Evolutionary conservation across 441 rosid species (phyloP), one percentile per base, ranked within the genome.

Genomic region (Geranium incanum): DNA sequence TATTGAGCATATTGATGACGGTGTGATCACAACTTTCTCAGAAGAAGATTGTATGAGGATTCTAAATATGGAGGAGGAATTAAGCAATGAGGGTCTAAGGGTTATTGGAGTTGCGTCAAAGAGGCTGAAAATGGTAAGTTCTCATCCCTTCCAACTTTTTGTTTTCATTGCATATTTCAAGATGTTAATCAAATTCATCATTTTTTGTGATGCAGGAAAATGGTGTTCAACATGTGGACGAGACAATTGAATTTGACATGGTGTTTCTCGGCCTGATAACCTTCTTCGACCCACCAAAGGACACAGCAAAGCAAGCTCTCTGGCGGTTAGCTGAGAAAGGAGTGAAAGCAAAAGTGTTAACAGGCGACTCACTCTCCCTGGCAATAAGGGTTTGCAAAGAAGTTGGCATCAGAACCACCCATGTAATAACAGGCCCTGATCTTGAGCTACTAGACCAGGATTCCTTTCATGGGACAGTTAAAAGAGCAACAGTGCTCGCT

Each of bases 251-350:
- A 76, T 82, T 84, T 38, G 85, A 80, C 77, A 87, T 89, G 95
- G 87, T 82, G 66, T 87, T 89, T 76, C 85, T 87, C 6, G 92
- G 92, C 43, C 76, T 89, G 43, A 76, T 83, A 77, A 80, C 90
- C 59, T 87, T 89, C 83, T 89, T 77, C 36, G 95, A 89, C 77
- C 90, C 90, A 1, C 92, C 95, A 0, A 89, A 87, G 80, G 95
- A 89, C 82, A 76, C 89, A 0, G 95, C 95, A 52, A 87, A 87
- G 88, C 84, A 89, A 78, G 95, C 95, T 68, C 81, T 87, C 8
- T 84, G 92, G 90, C 77, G 82, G 76, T 71, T 89, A 45, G 92
- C 90, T 1, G 88, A 87, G 82, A 89, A 82, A 78, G 95, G 95
- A 76, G 95, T 89, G 38, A 83, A 86, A 76, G 92, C 90, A 19